A percentile compares a stretch with the other conserved stretches of the same genome.
Conservation (phyloP, 257 asterid species). For the Salvia miltiorrhiza region DNA sequence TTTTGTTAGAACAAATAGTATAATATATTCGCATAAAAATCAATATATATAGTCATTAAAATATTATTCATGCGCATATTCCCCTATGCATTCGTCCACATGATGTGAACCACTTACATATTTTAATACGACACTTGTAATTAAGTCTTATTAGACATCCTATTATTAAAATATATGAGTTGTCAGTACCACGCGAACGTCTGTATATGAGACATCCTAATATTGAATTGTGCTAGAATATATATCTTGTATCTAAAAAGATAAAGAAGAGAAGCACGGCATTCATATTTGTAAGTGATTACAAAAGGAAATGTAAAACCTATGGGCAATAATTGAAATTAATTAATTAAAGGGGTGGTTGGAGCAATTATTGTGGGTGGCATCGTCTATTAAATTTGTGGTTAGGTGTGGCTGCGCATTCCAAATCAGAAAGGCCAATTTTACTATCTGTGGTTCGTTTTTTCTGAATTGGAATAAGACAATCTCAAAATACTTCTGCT, state of each 20-base stretch:
- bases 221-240: neutral
- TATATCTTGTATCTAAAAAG: neutral
- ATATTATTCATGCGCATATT: neutral
- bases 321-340: neutral
- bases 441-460: neutral
- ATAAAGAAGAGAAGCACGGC: neutral
- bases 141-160: no score
- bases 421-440: neutral
- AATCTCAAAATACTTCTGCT: neutral
- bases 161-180: no score
- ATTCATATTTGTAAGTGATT: neutral
- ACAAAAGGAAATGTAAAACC: neutral
- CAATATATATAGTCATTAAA: neutral
- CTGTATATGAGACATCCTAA: no score
- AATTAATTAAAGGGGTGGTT: neutral
- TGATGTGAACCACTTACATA: no score
- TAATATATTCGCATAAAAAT: neutral
- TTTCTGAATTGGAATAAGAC: neutral
- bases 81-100: no score
- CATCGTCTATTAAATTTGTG: constrained; percentile 2
- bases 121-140: no score
- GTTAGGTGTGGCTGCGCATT: constrained; percentile 6
- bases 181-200: no score
- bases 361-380: neutral
- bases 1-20: neutral